Conservation (phyloP, 805 yeast species). For the Kregervanrija pseudodelftensis region DNA sequence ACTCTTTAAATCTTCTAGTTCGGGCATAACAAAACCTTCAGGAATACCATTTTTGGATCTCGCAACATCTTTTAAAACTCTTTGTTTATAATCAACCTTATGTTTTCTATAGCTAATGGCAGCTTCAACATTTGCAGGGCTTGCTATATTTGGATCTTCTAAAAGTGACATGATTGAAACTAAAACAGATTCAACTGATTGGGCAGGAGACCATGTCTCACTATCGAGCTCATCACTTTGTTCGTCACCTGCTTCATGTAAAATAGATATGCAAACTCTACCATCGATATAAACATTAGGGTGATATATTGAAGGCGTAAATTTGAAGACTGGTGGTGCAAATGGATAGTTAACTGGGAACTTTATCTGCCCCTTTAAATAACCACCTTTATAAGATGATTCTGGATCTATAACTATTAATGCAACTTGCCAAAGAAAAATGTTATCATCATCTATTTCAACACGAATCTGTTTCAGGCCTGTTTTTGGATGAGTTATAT, state of each 20-base stretch:
- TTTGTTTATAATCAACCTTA: slow-evolving; percentile 69
- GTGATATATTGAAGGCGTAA: slow-evolving; percentile 91
- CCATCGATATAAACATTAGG: slow-evolving; percentile 97
- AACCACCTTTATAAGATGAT: slow-evolving; percentile 90
- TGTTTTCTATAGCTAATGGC: slow-evolving; percentile 88
- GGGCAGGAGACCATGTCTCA: slow-evolving; percentile 94
- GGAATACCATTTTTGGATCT: slow-evolving; percentile 83
- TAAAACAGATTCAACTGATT: slow-evolving; percentile 88
- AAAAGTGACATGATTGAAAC: slow-evolving; percentile 83
- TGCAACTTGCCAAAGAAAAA: slow-evolving; percentile 74
- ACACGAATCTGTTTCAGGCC: slow-evolving; percentile 34
- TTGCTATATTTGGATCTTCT: slow-evolving; percentile 88
- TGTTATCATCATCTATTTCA: slow-evolving; percentile 49
- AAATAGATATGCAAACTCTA: slow-evolving; percentile 83
- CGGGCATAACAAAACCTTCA: slow-evolving; percentile 75
- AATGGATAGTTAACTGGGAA: slow-evolving; percentile 91
- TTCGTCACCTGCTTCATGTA: slow-evolving; percentile 82
- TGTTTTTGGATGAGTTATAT: slow-evolving; percentile 86
- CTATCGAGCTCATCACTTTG: slow-evolving; percentile 89
- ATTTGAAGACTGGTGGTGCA: slow-evolving; percentile 87
- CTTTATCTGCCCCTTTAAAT: slow-evolving; percentile 86
- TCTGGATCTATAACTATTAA: slow-evolving; percentile 88
- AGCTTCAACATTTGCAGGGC: slow-evolving; percentile 97
- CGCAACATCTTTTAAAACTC: slow-evolving; percentile 75
- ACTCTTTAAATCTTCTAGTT: slow-evolving; percentile 43